Evolutionary conservation across 1,284 basidiomycete genomes (phyloP), one percentile per base, ranked within the genome.

Genomic region (Sphaerobolus stellatus): DNA sequence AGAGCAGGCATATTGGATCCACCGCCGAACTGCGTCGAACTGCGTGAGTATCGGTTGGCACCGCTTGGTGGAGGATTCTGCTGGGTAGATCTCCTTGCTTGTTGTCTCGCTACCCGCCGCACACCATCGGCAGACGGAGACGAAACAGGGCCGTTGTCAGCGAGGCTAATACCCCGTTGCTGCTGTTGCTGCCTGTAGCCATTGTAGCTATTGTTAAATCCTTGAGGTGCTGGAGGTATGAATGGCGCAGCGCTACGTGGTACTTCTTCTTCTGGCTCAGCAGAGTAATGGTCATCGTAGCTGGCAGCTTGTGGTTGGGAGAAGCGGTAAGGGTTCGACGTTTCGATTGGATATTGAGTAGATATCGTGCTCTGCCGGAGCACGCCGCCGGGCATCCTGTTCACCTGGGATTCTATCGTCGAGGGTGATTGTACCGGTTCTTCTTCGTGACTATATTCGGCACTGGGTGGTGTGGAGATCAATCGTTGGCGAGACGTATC

Each of bases 81-180:
- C 34, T 84, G 83, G 31, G 79, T 75, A 8, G 83, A 77, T 38
- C 85, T 74, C 52, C 71, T 66, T 22, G 59, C 71, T 5, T 72
- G 65, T 36, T 77, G 80, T 61, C 86, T 74, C 47, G 86, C 77
- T 20, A 91, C 84, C 54, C 89, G 73, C 34, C 89, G 79, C 16
- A 90, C 89, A 36, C 84, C 86, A 4, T 90, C 85, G 5, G 85
- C 82, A 28, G 81, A 81, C 45, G 88, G 83, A 28, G 81, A 81
- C 45, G 88, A 83, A 2, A 93, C 88, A 46, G 89, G 90, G 14
- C 92, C 92, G 60, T 80, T 76, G 63, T 94, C 92, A 47, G 81
- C 81, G 56, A 94, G 69, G 50, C 84, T 85, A 30, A 94, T 77
- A 29, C 92, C 91, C 18, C 87, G 77, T n/a, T n/a, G n/a, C n/a